These are phyloP conservation scores for Candida verbasci DNA, from an alignment of 805 yeast species.

Conservation along the genomic window DNA sequence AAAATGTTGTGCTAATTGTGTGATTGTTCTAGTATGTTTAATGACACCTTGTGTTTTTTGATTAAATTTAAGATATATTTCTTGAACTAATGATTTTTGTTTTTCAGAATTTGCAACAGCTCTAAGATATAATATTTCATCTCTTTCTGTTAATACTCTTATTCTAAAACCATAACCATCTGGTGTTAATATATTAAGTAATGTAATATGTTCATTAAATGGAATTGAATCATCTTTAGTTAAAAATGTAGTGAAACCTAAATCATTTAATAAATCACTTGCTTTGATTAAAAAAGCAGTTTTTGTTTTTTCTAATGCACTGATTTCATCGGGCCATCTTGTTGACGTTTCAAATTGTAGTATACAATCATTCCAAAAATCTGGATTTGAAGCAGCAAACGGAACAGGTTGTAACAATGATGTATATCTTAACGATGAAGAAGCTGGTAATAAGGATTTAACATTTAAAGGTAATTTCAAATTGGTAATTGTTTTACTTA, in stretches of 20 bases:
- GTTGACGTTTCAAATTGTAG: constrained; percentile 84
- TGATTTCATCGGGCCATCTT: constrained; percentile 94
- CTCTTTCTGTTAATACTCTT: constrained; percentile 78
- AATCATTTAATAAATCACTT: constrained; percentile 42
- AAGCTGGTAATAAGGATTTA: constrained; percentile 68
- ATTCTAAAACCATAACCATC: constrained; percentile 86
- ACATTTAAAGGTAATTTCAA: constrained; percentile 64
- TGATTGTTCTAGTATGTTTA: constrained; percentile 78
- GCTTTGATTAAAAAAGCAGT: constrained; percentile 82
- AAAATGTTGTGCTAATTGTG: constrained; percentile 64
- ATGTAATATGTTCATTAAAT: constrained; percentile 53
- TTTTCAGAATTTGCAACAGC: constrained; percentile 60
- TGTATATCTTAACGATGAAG: constrained; percentile 71
- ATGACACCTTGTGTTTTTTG: constrained; percentile 62
- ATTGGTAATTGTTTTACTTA: constrained; percentile 44
- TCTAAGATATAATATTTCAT: constrained; percentile 67
- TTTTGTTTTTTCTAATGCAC: constrained; percentile 82
- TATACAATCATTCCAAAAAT: constrained; percentile 74
- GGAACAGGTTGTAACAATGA: constrained; percentile 80
- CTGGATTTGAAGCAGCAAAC: constrained; percentile 68
- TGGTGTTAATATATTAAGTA: constrained; percentile 69
- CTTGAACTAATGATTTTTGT: constrained; percentile 57
- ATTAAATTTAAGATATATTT: constrained; percentile 59
- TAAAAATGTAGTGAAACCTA: constrained; percentile 52
- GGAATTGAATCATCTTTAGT: constrained; percentile 67